These are phyloP conservation scores for Eimeria falciformis DNA, from an alignment of 169 alveolate species.

Conservation along the genomic window DNA sequence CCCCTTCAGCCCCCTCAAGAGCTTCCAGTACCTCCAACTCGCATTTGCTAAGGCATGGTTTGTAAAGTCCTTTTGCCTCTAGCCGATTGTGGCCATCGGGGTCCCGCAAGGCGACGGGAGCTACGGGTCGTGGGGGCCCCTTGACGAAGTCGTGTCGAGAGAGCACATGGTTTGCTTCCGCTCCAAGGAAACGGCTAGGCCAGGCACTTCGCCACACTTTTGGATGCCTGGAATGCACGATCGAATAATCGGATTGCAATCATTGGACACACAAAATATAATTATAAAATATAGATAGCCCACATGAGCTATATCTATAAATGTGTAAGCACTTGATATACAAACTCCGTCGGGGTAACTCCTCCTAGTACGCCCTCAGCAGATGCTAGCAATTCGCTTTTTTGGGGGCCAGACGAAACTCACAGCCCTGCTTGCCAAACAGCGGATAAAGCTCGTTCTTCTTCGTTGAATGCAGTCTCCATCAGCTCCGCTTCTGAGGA, in stretches of 20 bases:
- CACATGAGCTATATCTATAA: not conserved
- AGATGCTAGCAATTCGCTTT: not conserved
- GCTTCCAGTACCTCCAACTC: not conserved
- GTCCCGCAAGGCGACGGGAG: not conserved
- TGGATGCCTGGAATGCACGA: not conserved
- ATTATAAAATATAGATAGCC: not conserved
- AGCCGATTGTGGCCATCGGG: not conserved
- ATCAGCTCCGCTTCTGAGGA: not conserved
- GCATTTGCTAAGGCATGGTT: not conserved
- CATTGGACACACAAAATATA: not conserved
- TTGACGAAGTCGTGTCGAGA: not conserved
- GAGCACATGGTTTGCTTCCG: conserved; percentile 7
- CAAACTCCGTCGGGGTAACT: not conserved
- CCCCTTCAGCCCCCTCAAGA: not conserved
- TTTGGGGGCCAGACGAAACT: not conserved
- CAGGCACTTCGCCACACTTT: conserved; percentile 27
- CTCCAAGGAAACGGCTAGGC: conserved; percentile 5
- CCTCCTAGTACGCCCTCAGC: not conserved
- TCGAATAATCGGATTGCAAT: not conserved
- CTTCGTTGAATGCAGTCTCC: not conserved
- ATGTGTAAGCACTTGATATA: not conserved
- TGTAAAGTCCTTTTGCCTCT: too few species aligned
- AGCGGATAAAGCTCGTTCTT: not conserved
- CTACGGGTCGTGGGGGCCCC: not conserved
- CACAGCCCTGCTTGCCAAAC: not conserved